Base-by-base conservation (phyloP, 192 early-diverging fungal genomes). In the Backusella morwellensis region DNA sequence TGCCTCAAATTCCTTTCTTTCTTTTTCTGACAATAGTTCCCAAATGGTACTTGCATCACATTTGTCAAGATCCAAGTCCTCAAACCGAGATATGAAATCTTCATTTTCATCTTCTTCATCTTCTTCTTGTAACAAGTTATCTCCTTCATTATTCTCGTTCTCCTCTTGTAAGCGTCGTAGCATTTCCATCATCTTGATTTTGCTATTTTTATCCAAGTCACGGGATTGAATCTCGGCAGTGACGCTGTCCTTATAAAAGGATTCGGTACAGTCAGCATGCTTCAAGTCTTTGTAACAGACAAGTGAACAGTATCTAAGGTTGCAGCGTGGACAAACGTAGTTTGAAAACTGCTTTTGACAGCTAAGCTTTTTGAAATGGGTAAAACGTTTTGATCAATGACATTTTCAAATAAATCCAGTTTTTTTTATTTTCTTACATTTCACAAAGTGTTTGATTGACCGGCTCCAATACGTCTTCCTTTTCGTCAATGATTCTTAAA, bases 251-350 rank as follows among this genome's bases (percentile, higher is more conserved):
- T 83, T 88, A 72, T 93, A 91, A 74, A 93, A 93, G 3, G 84
- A 82, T 74, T 93, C 90, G 9, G 77, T 80, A 67, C 82, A 82
- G 21, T 70, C 67, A 26, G 66, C 71, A 67, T 81, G 76, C 17
- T 83, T 17, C 59, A 88, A 73, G 59, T 88, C 79, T 73, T 91
- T 90, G 71, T 91, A 93, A 72, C 91, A 93, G 4, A 74, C 40
- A 26, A 93, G 52, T 6, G 87, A 90, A 68, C 91, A 93, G 69
- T 93, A 93, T 54, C 82, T 77, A 47, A 93, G 81, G 80, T 93
- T 88, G 68, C 91, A 93, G 59, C 88, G 78, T 34, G 91, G 91
- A 69, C 91, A 93, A 19, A 84, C 90, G 67, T 93, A 93, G n/a
- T 85, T 84, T 52, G 85, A 84, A 41, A 83, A 76, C 36, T 89